Conservation (phyloP, 805 yeast species). For the Nematodospora valgi region DNA sequence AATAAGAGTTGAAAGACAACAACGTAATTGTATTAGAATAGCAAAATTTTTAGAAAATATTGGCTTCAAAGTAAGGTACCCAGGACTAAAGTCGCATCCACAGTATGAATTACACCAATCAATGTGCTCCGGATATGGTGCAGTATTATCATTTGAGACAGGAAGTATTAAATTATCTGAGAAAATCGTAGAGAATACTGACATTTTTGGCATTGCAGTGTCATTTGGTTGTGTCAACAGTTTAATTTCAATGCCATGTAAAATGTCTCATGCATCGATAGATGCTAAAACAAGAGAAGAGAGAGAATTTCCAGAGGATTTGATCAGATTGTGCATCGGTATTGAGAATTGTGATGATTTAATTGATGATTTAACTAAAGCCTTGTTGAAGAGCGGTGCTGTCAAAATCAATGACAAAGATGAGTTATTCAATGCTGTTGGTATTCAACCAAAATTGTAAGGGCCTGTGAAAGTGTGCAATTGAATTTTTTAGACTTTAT, state of each 20-base stretch:
- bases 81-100: constrained; percentile 80
- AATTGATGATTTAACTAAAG: constrained; percentile 72
- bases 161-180: constrained; percentile 67
- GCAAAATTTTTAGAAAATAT: constrained; percentile 67
- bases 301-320: constrained; percentile 89
- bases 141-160: constrained; percentile 85
- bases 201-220: constrained; percentile 83
- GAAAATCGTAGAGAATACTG: constrained; percentile 69
- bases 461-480: background rate
- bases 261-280: constrained; percentile 96
- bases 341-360: constrained; percentile 81
- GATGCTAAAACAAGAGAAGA: constrained; percentile 83
- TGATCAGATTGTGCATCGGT: constrained; percentile 87
- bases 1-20: constrained; percentile 84
- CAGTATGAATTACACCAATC: constrained; percentile 75
- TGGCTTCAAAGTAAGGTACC: constrained; percentile 80
- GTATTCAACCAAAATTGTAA: constrained; percentile 25
- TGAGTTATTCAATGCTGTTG: constrained; percentile 38
- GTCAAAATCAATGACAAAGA: constrained; percentile 38
- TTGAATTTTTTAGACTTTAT: background rate
- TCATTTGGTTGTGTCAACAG: constrained; percentile 95
- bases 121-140: constrained; percentile 83
- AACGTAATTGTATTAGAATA: constrained; percentile 68
- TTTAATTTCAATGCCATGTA: constrained; percentile 88
- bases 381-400: constrained; percentile 66